These are phyloP conservation scores for Plenodomus biglobosus DNA, from an alignment of 2,329 filamentous ascomycete species.

Conservation along the genomic window DNA sequence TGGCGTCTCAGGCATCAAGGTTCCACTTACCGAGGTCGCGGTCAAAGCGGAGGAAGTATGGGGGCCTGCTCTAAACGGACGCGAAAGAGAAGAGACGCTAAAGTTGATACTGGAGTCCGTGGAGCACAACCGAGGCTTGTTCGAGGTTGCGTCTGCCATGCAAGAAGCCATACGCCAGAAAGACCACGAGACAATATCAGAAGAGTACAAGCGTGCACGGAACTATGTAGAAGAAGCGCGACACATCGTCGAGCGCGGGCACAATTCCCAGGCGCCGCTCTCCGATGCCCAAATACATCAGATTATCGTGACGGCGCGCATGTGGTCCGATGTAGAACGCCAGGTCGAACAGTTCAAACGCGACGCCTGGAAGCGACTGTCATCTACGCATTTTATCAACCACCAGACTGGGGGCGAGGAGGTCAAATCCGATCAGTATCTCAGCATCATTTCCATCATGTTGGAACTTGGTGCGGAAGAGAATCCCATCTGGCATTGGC, in stretches of 20 bases:
- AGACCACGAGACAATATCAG: conserved; percentile 84
- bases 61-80: conserved; percentile 88
- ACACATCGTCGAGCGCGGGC: conserved; percentile 60
- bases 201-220: conserved; percentile 82
- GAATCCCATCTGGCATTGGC: conserved; percentile 96
- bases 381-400: conserved; percentile 62
- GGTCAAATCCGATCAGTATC: conserved; percentile 73
- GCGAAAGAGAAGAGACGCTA: conserved; percentile 85
- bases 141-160: conserved; percentile 76
- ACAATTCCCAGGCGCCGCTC: conserved; percentile 56
- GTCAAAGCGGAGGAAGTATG: conserved; percentile 97
- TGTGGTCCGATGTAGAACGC: conserved; percentile 92
- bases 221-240: conserved; percentile 78
- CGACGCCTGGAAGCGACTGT: conserved; percentile 81
- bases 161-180: conserved; percentile 85
- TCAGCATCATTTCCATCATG: conserved; percentile 85
- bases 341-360: conserved; percentile 86
- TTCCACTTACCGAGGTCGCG: conserved; percentile 82
- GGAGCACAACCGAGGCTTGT: conserved; percentile 76
- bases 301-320: conserved; percentile 82
- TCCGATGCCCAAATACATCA: conserved; percentile 81
- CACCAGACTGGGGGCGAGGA: conserved; percentile 51
- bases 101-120: conserved; percentile 75
- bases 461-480: conserved; percentile 94
- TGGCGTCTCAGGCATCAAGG: conserved; percentile 65